Conservation (phyloP, 208 protist species). For the Crithidia sp. region DNA sequence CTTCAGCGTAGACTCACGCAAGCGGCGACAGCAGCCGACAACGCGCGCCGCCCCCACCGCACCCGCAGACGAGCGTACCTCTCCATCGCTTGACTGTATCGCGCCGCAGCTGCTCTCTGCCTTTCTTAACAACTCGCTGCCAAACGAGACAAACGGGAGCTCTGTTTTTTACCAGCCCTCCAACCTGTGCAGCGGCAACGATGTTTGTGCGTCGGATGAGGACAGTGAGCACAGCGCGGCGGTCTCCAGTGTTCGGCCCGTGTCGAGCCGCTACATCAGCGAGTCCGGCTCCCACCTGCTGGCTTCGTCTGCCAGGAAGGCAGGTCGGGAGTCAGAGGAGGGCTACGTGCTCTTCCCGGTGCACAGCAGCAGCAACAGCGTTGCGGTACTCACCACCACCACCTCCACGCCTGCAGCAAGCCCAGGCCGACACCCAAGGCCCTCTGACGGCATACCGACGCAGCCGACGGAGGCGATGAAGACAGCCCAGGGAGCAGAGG, state of each 20-base stretch:
- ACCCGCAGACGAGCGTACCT: background rate
- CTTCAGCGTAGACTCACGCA: background rate
- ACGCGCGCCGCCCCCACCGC: background rate
- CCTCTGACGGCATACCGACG: no score
- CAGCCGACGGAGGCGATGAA: no score
- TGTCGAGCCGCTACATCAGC: background rate
- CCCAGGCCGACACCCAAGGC: no score
- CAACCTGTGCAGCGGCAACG: background rate
- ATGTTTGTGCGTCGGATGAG: background rate
- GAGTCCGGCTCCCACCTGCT: background rate
- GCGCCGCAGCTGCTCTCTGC: conserved; percentile 10
- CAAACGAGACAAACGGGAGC: background rate
- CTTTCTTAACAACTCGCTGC: conserved; percentile 7
- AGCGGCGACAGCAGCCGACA: background rate
- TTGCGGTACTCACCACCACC: no score
- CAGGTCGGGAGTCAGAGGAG: background rate
- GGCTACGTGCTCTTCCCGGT: background rate
- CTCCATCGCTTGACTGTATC: background rate
- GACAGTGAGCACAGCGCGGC: background rate
- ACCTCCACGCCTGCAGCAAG: no score
- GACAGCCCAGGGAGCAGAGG: background rate
- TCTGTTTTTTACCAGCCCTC: background rate
- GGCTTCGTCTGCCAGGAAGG: background rate
- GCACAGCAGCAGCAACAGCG: background rate
- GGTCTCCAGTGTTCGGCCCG: background rate